Conservation (phyloP, 2,329 filamentous ascomycete genomes). For the Bipolaris bicolor region DNA sequence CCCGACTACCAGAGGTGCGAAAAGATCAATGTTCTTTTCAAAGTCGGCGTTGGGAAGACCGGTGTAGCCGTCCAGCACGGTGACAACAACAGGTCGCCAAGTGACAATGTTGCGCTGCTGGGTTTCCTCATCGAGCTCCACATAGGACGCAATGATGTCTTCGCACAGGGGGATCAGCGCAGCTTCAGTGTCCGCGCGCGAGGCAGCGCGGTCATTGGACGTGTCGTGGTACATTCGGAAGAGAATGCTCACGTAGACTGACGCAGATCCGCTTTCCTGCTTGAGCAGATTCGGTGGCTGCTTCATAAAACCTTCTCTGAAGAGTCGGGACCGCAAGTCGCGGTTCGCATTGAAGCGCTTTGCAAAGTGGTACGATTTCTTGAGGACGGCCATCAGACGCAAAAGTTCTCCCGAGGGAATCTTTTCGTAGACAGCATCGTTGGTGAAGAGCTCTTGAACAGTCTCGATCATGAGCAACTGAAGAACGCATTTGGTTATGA, state of each 20-base stretch:
- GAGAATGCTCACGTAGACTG: slow-evolving; percentile 93
- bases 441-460: slow-evolving; percentile 97
- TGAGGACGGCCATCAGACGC: slow-evolving; percentile 89
- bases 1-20: slow-evolving; percentile 86
- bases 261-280: slow-evolving; percentile 90
- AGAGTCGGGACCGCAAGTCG: slow-evolving; percentile 89
- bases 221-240: slow-evolving; percentile 97
- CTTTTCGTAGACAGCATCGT: slow-evolving; percentile 90
- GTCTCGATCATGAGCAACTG: slow-evolving; percentile 99
- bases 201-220: slow-evolving; percentile 78
- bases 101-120: slow-evolving; percentile 97
- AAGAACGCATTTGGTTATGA: slow-evolving; percentile 97
- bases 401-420: slow-evolving; percentile 91
- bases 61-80: slow-evolving; percentile 91
- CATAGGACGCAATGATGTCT: slow-evolving; percentile 88
- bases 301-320: slow-evolving; percentile 99
- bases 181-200: slow-evolving; percentile 81
- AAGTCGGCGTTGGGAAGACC: slow-evolving; percentile 84
- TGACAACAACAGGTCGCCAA: slow-evolving; percentile 96
- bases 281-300: slow-evolving; percentile 97
- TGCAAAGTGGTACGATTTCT: slow-evolving; percentile 95
- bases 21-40: slow-evolving; percentile 75
- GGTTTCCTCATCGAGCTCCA: slow-evolving; percentile 88
- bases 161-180: slow-evolving; percentile 93
- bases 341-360: slow-evolving; percentile 98